Percentiles rank a stretch among this genome's conserved stretches.
These are phyloP conservation scores for Epipyxis sp. DNA, from an alignment of 108 stramenopile species.

Conservation along the genomic window DNA sequence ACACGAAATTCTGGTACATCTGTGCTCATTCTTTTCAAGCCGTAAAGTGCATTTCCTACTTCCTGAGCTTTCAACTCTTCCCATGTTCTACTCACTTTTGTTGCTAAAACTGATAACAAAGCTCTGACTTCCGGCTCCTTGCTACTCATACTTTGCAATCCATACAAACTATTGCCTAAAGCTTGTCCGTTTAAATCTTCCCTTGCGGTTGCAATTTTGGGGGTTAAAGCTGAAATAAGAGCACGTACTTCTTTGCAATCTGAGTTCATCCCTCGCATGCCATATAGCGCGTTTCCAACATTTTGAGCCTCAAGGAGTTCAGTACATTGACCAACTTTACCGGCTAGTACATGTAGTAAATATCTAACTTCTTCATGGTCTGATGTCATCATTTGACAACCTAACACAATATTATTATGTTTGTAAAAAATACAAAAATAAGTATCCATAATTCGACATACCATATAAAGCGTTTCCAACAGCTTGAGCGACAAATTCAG, in stretches of 20 bases:
- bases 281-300: conserved; percentile 30
- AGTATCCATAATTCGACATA: conserved; percentile 5
- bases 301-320: conserved; percentile 14
- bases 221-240: conserved; percentile 11
- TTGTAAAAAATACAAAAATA: no score
- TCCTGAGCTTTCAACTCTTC: conserved; percentile 27
- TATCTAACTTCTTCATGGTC: conserved; percentile 26
- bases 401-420: no score
- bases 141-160: conserved; percentile 24
- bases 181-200: conserved; percentile 20
- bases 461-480: conserved; percentile 33
- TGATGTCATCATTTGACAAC: conserved; percentile 31
- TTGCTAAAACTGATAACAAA: background rate
- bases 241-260: conserved; percentile 19
- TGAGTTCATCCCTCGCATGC: conserved; percentile 26
- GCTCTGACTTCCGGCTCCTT: conserved; percentile 16
- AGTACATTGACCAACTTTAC: conserved; percentile 6
- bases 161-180: conserved; percentile 26
- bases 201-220: background rate
- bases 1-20: background rate
- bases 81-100: conserved; percentile 9
- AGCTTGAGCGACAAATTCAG: conserved; percentile 28
- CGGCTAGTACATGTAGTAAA: background rate
- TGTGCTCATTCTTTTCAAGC: conserved; percentile 21
- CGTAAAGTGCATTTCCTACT: conserved; percentile 28